These are phyloP conservation scores for Colletotrichum lindemuthianum DNA, from an alignment of 2,329 filamentous ascomycete species.

Conservation along the genomic window DNA sequence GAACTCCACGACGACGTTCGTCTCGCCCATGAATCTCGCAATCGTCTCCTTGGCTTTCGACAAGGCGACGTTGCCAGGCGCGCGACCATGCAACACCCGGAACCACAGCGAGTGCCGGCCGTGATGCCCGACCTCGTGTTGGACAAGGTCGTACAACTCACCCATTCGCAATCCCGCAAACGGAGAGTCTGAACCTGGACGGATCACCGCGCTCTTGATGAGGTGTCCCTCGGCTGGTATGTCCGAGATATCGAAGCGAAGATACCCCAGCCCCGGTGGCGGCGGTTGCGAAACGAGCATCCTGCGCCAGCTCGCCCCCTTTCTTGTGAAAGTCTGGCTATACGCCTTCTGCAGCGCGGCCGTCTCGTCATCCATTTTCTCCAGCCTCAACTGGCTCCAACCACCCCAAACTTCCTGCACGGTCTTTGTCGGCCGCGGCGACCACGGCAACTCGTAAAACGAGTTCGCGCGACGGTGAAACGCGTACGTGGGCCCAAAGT, in stretches of 20 bases:
- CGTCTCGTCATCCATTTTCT: not conserved
- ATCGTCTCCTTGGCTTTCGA: constrained; percentile 13
- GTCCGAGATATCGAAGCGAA: constrained; percentile 23
- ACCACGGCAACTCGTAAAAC: constrained; percentile 33
- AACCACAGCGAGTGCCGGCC: constrained; percentile 32
- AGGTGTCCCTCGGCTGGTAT: constrained; percentile 1
- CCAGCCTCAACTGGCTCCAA: constrained; percentile 6
- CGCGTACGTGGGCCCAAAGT: constrained; percentile 29
- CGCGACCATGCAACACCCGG: constrained; percentile 25
- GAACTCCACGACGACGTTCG: constrained; percentile 30
- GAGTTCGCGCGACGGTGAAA: constrained; percentile 25
- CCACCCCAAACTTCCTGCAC: constrained; percentile 25
- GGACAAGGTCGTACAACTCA: constrained; percentile 36
- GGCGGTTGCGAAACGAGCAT: constrained; percentile 40
- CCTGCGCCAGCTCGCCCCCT: constrained; percentile 38
- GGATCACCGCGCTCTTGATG: constrained; percentile 10
- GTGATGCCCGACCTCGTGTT: constrained; percentile 22
- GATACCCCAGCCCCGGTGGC: constrained; percentile 19
- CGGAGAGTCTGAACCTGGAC: not conserved
- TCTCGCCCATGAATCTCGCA: constrained; percentile 19
- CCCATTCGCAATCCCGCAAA: constrained; percentile 35
- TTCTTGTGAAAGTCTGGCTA: constrained; percentile 21
- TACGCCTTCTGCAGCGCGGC: not conserved
- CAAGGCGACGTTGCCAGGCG: constrained; percentile 9
- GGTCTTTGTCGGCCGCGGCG: not conserved